Evolutionary conservation across 805 yeast genomes (phyloP).

Genomic region (Metschnikowia amazonensis): DNA sequence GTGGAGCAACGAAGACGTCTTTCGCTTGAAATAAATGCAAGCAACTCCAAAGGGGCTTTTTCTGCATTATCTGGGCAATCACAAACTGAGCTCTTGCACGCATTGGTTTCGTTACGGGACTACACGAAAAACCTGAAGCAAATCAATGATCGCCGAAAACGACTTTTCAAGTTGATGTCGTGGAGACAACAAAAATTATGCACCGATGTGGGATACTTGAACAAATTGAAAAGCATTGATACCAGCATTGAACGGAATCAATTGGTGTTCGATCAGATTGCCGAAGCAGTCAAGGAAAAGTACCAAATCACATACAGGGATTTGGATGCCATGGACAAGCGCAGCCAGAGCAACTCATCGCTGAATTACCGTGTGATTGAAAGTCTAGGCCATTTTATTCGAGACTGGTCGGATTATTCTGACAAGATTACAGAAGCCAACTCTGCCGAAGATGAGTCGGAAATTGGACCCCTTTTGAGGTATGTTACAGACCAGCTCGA

Average conservation of each 20-base stretch:
- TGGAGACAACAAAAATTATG: constrained; percentile 57
- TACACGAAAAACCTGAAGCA: constrained; percentile 39
- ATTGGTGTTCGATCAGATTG: constrained; percentile 43
- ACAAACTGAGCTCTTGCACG: constrained; percentile 32
- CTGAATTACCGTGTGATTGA: constrained; percentile 52
- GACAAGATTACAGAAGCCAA: background rate
- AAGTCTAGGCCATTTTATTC: constrained; percentile 65
- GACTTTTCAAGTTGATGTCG: constrained; percentile 44
- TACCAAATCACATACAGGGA: constrained; percentile 43
- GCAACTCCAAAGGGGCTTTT: constrained; percentile 1
- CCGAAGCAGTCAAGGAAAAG: constrained; percentile 36
- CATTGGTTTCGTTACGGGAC: constrained; percentile 45
- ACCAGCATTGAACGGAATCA: constrained; percentile 46
- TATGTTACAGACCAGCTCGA: constrained; percentile 48
- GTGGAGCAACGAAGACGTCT: constrained; percentile 1
- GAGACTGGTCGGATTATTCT: constrained; percentile 63
- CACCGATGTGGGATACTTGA: constrained; percentile 48
- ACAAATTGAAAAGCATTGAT: constrained; percentile 51
- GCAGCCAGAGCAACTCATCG: constrained; percentile 15
- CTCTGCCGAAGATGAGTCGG: constrained; percentile 36
- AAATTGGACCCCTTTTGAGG: constrained; percentile 49
- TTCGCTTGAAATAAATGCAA: background rate
- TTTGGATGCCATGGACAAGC: constrained; percentile 4
- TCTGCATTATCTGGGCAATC: constrained; percentile 19
- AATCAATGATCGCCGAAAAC: constrained; percentile 45